Base-by-base conservation (phyloP, 2,329 filamentous ascomycete genomes). In the Aspergillus sojae region DNA sequence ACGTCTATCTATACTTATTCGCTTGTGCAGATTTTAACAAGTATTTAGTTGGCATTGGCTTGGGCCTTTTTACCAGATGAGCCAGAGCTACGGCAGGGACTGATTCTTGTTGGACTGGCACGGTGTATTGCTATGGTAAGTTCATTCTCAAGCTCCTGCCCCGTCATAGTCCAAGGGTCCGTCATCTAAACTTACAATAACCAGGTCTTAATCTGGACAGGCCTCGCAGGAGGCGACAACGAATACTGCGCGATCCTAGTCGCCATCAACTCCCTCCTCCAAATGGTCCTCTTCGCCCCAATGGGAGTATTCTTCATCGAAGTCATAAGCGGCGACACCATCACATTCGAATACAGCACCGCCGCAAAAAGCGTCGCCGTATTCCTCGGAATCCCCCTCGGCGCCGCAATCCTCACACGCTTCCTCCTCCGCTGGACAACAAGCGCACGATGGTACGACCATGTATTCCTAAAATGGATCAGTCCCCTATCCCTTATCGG, bases 171-270 rank as follows among this genome's bases (percentile, higher is more conserved):
- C 2, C 1, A 7, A 16, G 34, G 5, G 1, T 36, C 5, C 7
- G 14, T 16, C 12, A 14, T 2, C 16, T 1, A n/a, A 23, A 5
- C n/a, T 63, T 21, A 36, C 46, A n/a, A 39, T 26, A 2, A 5
- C 41, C 26, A 84, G 82, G 83, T 88, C 2, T 77, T 91, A 10
- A 91, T 96, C 65, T 96, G 92, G 93, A 95, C 88, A 0, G 86
- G 86, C 7, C 80, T 92, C 0, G 91, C 92, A 0, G 88, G 88
- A 2, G 93, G 93, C 4, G 90, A 96, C 67, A 80, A 77, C 12
- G 90, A 95, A 68, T 96, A 95, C 77, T 96, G 92, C 75, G 93
- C 92, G 19, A 89, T 92, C 57, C 85, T 92, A 1, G 90, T 93
- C 0, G 89, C 90, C n/a, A 79, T 92, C 70, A 93, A 93, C 77